Evolutionary conservation across 306 rosid genomes (phyloP).

Genomic region (Carpinus viminea): DNA sequence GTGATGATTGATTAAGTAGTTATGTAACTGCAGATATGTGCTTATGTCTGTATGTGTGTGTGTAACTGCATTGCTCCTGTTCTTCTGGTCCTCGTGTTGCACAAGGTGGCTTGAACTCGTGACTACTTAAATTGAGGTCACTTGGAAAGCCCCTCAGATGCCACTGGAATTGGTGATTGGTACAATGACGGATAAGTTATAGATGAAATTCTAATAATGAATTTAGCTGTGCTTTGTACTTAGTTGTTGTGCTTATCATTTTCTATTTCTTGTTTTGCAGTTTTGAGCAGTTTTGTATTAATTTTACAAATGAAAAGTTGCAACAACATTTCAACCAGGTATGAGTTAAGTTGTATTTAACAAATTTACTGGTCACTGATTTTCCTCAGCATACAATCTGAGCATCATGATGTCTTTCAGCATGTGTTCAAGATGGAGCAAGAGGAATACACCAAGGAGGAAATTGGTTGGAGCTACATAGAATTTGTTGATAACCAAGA

Average conservation of each 20-base stretch:
- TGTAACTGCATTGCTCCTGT: conserved; percentile 9
- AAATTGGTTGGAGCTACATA: conserved; percentile 89
- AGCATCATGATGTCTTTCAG: conserved; percentile 52
- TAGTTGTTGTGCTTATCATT: conserved; percentile 13
- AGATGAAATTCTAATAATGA: conserved; percentile 3
- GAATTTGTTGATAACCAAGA: conserved; percentile 89
- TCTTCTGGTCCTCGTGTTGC: conserved; percentile 14
- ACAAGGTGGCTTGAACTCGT: conserved; percentile 24
- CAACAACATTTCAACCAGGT: conserved; percentile 99
- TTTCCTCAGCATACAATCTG: conserved; percentile 40
- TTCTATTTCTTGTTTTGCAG: conserved; percentile 45
- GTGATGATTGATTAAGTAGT: conserved; percentile 35
- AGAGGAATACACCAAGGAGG: conserved; percentile 81
- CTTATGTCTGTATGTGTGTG: conserved; percentile 4
- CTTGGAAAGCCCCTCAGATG: conserved; percentile 17
- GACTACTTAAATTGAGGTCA: conserved; percentile 15
- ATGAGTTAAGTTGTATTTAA: conserved; percentile 84
- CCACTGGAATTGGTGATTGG: conserved; percentile 15
- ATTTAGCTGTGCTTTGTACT: conserved; percentile 10
- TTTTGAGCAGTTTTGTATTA: conserved; percentile 94
- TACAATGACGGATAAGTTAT: conserved; percentile 5
- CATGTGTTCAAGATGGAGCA: conserved; percentile 96
- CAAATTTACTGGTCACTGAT: conserved; percentile 38
- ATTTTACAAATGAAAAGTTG: conserved; percentile 92
- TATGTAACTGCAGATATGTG: background rate